Evolutionary conservation across 129 eudicot genomes (phyloP).

Genomic region (Helichrysum umbraculigerum): DNA sequence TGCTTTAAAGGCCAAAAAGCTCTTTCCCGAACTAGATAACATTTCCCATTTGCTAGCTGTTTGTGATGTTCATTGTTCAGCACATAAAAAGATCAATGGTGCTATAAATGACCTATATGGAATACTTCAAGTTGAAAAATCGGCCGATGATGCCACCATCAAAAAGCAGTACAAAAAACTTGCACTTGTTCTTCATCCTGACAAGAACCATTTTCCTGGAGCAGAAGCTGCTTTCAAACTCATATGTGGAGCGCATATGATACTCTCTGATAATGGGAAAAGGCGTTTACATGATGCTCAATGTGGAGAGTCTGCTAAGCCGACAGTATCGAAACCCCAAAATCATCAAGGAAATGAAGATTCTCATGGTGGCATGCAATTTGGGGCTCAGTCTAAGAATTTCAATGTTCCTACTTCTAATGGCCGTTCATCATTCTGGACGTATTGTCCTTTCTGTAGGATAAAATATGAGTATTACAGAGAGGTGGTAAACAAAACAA

Average conservation of each 20-base stretch:
- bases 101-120: conserved; percentile 66
- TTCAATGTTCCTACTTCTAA: conserved; percentile 18
- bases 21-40: conserved; percentile 69
- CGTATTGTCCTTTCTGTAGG: conserved; percentile 52
- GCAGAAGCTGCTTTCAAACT: conserved; percentile 97
- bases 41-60: conserved; percentile 67
- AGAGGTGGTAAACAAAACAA: conserved; percentile 27
- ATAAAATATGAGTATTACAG: conserved; percentile 35
- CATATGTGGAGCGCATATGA: conserved; percentile 70
- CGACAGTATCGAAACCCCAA: conserved; percentile 34
- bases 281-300: conserved; percentile 51
- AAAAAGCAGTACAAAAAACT: conserved; percentile 81
- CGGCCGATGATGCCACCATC: conserved; percentile 62
- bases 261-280: conserved; percentile 65
- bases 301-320: conserved; percentile 26
- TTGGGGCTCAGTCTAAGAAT: conserved; percentile 26
- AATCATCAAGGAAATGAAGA: conserved; percentile 31
- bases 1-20: conserved; percentile 59
- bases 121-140: conserved; percentile 70
- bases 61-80: conserved; percentile 86
- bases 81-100: conserved; percentile 46
- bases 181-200: conserved; percentile 88
- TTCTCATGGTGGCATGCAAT: conserved; percentile 22
- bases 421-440: conserved; percentile 42
- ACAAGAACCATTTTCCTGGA: conserved; percentile 83